phyloP scores from a whole-genome alignment of 768 basidiomycete species.

The Daedaleopsis nitida region DNA sequence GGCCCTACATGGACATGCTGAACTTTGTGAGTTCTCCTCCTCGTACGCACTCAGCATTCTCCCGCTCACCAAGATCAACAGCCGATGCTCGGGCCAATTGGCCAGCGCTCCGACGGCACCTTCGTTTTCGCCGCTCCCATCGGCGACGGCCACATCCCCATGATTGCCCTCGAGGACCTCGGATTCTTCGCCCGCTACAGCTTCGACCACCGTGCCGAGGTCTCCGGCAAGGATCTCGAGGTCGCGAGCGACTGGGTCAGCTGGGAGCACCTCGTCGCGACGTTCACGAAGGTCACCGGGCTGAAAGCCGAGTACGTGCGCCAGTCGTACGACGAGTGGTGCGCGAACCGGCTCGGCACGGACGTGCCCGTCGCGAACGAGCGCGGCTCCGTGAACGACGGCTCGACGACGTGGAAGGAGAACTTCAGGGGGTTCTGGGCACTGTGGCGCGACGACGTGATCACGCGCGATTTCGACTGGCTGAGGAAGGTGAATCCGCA shows the following conservation, averaged over 20 bases:
- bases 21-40: slow-evolving; percentile 3
- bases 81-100: slow-evolving; percentile 25
- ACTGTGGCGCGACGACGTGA: slow-evolving; percentile 28
- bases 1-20: slow-evolving; percentile 24
- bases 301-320: slow-evolving; percentile 3
- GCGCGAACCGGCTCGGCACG: background rate
- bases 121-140: slow-evolving; percentile 32
- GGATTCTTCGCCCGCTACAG: slow-evolving; percentile 34
- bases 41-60: background rate
- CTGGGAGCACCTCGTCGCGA: slow-evolving; percentile 28
- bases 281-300: slow-evolving; percentile 18
- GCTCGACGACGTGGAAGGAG: slow-evolving; percentile 23
- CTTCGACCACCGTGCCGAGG: slow-evolving; percentile 31
- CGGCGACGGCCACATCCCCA: slow-evolving; percentile 22
- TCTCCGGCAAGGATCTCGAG: slow-evolving; percentile 29
- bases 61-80: background rate
- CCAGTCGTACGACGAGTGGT: slow-evolving; percentile 13
- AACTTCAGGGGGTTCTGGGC: slow-evolving; percentile 41
- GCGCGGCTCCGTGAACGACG: background rate
- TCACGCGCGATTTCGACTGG: slow-evolving; percentile 47
- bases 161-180: slow-evolving; percentile 35
- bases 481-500: slow-evolving; percentile 39
- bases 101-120: slow-evolving; percentile 30
- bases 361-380: slow-evolving; percentile 8
- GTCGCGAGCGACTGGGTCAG: slow-evolving; percentile 28